phyloP scores from a whole-genome alignment of 2,329 filamentous ascomycete species.

The Ceratocystis alfenasii region DNA sequence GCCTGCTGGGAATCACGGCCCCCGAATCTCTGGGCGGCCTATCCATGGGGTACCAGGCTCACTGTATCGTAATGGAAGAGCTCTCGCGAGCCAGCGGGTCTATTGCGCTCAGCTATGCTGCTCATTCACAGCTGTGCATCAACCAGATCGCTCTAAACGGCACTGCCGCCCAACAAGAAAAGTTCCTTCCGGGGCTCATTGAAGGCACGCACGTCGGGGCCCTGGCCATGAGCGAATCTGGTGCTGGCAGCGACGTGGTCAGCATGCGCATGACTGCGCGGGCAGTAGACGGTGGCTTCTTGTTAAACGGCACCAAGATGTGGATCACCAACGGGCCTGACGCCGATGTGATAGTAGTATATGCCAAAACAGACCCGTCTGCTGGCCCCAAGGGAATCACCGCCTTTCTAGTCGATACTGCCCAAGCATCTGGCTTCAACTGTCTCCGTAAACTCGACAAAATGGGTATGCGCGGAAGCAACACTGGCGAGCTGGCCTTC shows the following conservation, averaged over 20 bases:
- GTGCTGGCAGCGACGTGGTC: constrained; percentile 84
- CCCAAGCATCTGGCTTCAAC: constrained; percentile 60
- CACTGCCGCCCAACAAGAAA: constrained; percentile 61
- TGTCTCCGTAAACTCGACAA: constrained; percentile 90
- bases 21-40: constrained; percentile 85
- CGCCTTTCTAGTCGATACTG: constrained; percentile 73
- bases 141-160: constrained; percentile 94
- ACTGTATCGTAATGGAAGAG: constrained; percentile 93
- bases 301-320: constrained; percentile 90
- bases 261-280: constrained; percentile 84
- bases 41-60: constrained; percentile 89
- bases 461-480: constrained; percentile 93
- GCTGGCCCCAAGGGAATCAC: constrained; percentile 83
- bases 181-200: constrained; percentile 69
- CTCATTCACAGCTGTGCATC: constrained; percentile 89
- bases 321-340: constrained; percentile 99
- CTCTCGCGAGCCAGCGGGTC: constrained; percentile 73
- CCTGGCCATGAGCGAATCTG: constrained; percentile 89
- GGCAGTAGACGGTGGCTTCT: constrained; percentile 69
- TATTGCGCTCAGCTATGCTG: constrained; percentile 84
- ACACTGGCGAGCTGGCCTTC: constrained; percentile 88
- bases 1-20: constrained; percentile 83
- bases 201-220: constrained; percentile 72
- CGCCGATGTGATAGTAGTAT: constrained; percentile 87
- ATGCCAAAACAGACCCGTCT: constrained; percentile 80